Conservation (phyloP, 306 rosid species). For the Quercus engelmannii region DNA sequence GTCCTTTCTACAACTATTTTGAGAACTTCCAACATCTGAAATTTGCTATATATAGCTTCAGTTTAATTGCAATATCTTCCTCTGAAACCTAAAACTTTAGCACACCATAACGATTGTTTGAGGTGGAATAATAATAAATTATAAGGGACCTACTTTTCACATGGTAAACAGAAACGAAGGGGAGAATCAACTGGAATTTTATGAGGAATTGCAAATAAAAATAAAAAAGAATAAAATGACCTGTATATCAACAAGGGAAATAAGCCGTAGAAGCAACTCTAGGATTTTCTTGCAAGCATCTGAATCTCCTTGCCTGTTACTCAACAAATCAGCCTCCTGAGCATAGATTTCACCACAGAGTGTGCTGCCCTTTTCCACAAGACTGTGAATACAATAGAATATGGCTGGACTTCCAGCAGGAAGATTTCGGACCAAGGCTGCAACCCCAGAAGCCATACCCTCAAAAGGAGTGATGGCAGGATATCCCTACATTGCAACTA, state of each 20-base stretch:
- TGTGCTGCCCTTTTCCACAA: slow-evolving; percentile 54
- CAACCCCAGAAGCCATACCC: slow-evolving; percentile 94
- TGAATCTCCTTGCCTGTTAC: slow-evolving; percentile 75
- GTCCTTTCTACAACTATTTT: slow-evolving; percentile 7
- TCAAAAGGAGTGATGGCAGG: slow-evolving; percentile 88
- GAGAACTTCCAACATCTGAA: slow-evolving; percentile 8
- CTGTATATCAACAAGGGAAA: slow-evolving; percentile 84
- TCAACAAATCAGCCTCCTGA: slow-evolving; percentile 56
- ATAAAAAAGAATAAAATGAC: slow-evolving; percentile 23
- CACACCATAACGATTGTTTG: background rate
- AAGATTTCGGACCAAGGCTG: slow-evolving; percentile 70
- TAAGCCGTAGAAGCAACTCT: slow-evolving; percentile 71
- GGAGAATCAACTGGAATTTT: background rate
- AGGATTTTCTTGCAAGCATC: slow-evolving; percentile 82
- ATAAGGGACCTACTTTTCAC: background rate
- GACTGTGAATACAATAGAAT: slow-evolving; percentile 68
- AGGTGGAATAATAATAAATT: background rate
- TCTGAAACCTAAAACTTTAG: background rate
- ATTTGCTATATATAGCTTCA: background rate
- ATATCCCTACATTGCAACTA: slow-evolving; percentile 58
- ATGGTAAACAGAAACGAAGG: background rate
- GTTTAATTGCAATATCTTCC: slow-evolving; percentile 11
- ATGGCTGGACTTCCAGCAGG: slow-evolving; percentile 94
- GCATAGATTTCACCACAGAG: slow-evolving; percentile 52
- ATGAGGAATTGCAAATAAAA: background rate